These are phyloP conservation scores for Amniculicola lignicola DNA, from an alignment of 495 filamentous ascomycete species.

Conservation along the genomic window DNA sequence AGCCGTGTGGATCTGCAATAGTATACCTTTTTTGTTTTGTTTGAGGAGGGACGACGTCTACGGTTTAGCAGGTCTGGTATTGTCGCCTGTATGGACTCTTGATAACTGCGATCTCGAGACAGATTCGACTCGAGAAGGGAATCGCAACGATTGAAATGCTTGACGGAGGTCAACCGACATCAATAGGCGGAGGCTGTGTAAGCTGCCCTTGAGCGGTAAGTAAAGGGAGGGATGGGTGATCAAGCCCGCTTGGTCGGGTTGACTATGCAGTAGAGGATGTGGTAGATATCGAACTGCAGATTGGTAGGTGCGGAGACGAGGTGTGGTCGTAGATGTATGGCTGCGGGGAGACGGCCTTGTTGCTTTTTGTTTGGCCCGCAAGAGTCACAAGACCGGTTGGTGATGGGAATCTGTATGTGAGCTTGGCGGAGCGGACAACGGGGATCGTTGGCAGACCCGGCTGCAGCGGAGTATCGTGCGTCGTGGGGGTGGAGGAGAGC, in stretches of 20 bases:
- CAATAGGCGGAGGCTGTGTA: conserved; percentile 47
- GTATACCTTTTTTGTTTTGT: conserved; percentile 47
- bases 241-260: conserved; percentile 20
- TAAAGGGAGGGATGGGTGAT: conserved; percentile 5
- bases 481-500: conserved; percentile 29
- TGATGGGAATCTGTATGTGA: conserved; percentile 25
- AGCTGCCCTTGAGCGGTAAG: conserved; percentile 26
- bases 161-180: conserved; percentile 75
- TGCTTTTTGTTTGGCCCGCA: conserved; percentile 31
- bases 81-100: conserved; percentile 67
- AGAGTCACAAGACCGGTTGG: conserved; percentile 29
- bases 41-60: conserved; percentile 26
- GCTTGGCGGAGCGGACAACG: conserved; percentile 25
- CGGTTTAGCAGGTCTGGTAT: conserved; percentile 42
- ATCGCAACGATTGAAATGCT: conserved; percentile 64
- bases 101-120: conserved; percentile 71
- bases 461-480: conserved; percentile 28
- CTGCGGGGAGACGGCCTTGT: conserved; percentile 8
- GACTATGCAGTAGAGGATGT: conserved; percentile 4
- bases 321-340: conserved; percentile 28
- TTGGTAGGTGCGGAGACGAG: conserved; percentile 1
- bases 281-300: neutral
- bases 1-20: conserved; percentile 27
- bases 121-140: conserved; percentile 67
- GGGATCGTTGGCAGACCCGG: conserved; percentile 16